Base-by-base conservation (phyloP, 441 rosid species). In the Hura crepitans region DNA sequence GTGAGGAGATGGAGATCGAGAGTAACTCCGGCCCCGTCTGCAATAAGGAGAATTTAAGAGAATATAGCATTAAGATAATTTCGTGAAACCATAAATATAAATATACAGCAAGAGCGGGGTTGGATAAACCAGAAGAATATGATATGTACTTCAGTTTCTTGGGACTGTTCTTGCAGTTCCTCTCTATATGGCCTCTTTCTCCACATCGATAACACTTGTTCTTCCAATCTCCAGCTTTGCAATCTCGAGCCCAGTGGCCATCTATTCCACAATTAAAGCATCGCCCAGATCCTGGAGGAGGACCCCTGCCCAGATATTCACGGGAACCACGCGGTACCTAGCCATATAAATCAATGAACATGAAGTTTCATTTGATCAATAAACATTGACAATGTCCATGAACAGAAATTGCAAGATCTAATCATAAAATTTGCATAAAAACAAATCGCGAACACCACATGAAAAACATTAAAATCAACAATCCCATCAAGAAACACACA, bases 231-330 rank as follows among this genome's bases (percentile, higher is more conserved):
- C 89, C 94, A 70, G 92, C 87, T 64, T 85, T 87, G 84, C 97
- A 88, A 65, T 90, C 94, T 70, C 94, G 79, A 72, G 94, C 97
- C 97, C 94, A 87, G 65, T 90, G 97, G 20, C 95, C 97, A 86
- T 89, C 97, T 54, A 89, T 75, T 66, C 97, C 97, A 74, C 97
- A 91, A 72, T 89, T 91, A 69, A 91, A 91, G 77, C 97, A 91
- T 30, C 92, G 89, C 0, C 95, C 92, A 54, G 89, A 82, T 42
- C 92, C 92, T n/a, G 94, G 95, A 65, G 91, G 90, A 66, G 96
- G 94, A 20, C 92, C 96, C 75, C 87, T 88, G 28, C 90, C 89
- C 76, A 84, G 55, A 68, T 82, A 76, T 65, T 90, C 94, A 15
- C 89, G 83, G 33, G 96, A 87, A 70, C 87, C 88, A 70, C 92